phyloP scores from a whole-genome alignment of 169 alveolate species.

The Besnoitia besnoiti region DNA sequence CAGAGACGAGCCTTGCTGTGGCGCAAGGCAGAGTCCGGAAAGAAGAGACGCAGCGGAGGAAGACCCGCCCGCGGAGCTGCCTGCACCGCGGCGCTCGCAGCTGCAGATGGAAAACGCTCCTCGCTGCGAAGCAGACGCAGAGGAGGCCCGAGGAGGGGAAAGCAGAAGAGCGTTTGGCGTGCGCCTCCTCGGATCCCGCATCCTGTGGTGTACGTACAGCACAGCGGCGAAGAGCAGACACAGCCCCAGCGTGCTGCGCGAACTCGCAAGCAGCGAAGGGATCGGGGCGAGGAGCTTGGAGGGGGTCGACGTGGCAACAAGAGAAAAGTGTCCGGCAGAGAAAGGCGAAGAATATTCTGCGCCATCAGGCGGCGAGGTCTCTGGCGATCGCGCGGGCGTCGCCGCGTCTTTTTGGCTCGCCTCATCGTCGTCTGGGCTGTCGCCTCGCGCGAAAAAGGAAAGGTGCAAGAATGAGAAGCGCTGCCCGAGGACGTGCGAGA shows the following conservation, averaged over 20 bases:
- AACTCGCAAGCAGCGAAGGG: not conserved
- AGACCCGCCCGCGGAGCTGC: not conserved
- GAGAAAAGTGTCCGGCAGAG: not conserved
- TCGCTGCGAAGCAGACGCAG: too few species aligned
- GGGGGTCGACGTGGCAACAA: not conserved
- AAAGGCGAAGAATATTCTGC: not conserved
- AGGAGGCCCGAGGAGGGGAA: too few species aligned
- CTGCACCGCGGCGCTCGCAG: not conserved
- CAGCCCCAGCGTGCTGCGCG: not conserved
- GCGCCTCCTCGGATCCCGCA: too few species aligned
- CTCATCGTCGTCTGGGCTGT: too few species aligned
- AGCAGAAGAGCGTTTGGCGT: too few species aligned
- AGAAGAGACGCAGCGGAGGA: not conserved
- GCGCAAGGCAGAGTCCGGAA: not conserved
- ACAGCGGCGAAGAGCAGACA: slow-evolving; percentile 13
- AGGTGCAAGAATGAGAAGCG: not conserved
- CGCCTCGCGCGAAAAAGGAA: not conserved
- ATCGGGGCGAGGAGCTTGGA: not conserved
- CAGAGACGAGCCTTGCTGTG: not conserved
- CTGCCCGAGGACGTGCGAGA: not conserved
- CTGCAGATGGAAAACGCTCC: too few species aligned
- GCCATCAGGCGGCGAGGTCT: too few species aligned
- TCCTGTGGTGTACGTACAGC: not conserved
- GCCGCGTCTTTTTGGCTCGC: not conserved
- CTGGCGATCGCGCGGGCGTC: too few species aligned